Base-by-base conservation (phyloP, 1,284 basidiomycete genomes). In the Takashimella koratensis region DNA sequence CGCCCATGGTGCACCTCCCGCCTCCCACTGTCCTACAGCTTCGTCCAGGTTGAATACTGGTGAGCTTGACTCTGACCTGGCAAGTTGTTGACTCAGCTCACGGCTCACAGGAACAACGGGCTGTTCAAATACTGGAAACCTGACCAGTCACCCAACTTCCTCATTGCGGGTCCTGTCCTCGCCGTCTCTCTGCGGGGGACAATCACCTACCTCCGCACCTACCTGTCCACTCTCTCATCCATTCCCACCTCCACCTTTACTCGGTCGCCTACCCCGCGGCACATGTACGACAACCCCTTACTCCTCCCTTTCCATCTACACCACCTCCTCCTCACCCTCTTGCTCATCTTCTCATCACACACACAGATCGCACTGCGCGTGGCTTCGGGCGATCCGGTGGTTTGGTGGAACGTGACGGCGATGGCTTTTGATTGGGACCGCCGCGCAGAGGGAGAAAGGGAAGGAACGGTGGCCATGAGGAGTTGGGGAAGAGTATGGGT, bases 281-380 rank as follows among this genome's bases (percentile, higher is more conserved):
- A 8, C 10, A 36, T 36, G 16, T 36, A 36, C 30, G 16, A 36
- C 49, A 77, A 54, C 20, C 81, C 69, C 54, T 30, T 52, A 2
- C 74, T 76, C 20, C 60, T 80, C 0, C 87, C 90, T 0, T 85
- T 90, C 71, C 82, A 85, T 0, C 75, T 90, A 13, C 84, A 92
- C 62, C 83, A 86, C 20, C 67, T 84, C 16, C 61, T 82, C 27
- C 76, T 88, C 47, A 79, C 82, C 5, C 68, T 79, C 24, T 76
- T 87, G 19, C 79, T 98, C 20, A 77, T 94, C 8, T 83, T 94
- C 65, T 81, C 83, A 4, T 87, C 92, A 0, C 91, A 98, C 67
- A 87, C 87, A 0, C 95, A 98, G 70, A 98, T 98, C 59, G 80
- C 86, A 1, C 82, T 98, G 2, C 86, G 95, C 3, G 79, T 90